A percentile compares a stretch with the other conserved stretches of the same genome.
phyloP scores from a whole-genome alignment of 2,329 filamentous ascomycete genomes.

The Cytospora leucostoma region DNA sequence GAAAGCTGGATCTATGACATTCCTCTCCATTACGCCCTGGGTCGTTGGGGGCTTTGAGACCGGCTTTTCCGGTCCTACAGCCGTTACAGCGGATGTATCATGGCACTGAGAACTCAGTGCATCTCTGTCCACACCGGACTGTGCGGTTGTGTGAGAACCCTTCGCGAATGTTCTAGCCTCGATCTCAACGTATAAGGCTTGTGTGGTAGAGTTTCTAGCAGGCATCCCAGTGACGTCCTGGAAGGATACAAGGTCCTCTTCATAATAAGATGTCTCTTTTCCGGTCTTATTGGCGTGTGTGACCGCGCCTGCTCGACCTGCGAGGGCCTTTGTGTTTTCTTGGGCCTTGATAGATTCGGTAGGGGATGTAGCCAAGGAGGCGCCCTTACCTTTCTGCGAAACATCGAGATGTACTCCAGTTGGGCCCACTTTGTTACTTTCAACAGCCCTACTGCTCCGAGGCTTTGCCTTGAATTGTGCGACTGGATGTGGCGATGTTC shows the following conservation, averaged over 20 bases:
- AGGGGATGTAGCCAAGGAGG: not conserved
- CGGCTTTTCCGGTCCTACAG: not conserved
- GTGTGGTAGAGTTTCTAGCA: constrained; percentile 3
- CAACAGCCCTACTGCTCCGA: not conserved
- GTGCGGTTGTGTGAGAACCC: not conserved
- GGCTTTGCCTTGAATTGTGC: not conserved
- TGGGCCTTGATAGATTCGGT: not conserved
- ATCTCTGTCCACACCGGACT: not conserved
- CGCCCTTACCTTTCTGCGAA: not conserved
- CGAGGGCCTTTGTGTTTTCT: not conserved
- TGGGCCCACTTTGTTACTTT: not conserved
- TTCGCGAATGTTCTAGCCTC: not conserved
- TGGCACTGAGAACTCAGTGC: no score
- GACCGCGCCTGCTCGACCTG: not conserved
- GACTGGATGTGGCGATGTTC: not conserved
- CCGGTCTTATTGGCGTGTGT: not conserved
- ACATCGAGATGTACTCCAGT: not conserved
- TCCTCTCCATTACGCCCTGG: constrained; percentile 18
- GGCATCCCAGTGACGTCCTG: constrained; percentile 17
- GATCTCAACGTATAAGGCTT: constrained; percentile 22
- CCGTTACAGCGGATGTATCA: not conserved
- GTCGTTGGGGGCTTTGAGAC: not conserved
- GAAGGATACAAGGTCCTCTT: constrained; percentile 8
- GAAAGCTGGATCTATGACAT: constrained; percentile 32
- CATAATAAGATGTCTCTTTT: not conserved